phyloP scores from a whole-genome alignment of 2,329 filamentous ascomycete genomes.

The Alternaria sp. region DNA sequence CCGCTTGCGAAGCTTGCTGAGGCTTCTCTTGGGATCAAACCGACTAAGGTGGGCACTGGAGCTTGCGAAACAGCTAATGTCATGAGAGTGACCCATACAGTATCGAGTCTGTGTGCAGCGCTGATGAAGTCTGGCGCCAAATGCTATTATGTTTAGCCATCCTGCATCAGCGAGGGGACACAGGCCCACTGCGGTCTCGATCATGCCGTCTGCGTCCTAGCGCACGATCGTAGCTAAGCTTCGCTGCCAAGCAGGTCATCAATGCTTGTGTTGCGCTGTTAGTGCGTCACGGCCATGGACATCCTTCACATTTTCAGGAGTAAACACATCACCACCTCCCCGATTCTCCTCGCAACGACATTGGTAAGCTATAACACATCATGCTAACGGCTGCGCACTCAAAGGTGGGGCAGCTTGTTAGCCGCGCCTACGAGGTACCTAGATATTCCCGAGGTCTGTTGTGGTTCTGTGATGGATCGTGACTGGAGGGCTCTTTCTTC shows the following conservation, averaged over 20 bases:
- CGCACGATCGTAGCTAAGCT: constrained; percentile 28
- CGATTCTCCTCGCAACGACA: neutral
- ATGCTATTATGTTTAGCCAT: neutral
- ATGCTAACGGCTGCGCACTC: neutral
- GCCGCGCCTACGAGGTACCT: neutral
- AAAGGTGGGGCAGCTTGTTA: neutral
- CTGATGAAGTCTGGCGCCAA: neutral
- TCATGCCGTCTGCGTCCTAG: constrained; percentile 5
- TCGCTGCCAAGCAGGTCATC: constrained; percentile 28
- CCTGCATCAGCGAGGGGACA: neutral
- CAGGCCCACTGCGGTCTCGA: constrained; percentile 9
- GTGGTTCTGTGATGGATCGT: neutral
- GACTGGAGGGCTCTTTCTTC: neutral
- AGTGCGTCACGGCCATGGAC: neutral
- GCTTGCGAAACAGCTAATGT: neutral
- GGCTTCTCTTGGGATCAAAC: neutral
- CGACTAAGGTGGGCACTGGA: neutral
- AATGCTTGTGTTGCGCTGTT: constrained; percentile 29
- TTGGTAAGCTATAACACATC: neutral
- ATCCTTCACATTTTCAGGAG: neutral
- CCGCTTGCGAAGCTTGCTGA: neutral
- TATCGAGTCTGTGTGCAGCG: neutral
- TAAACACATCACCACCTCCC: neutral
- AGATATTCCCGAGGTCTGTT: neutral
- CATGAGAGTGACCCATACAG: neutral